These are phyloP conservation scores for Amanita rubescens DNA, from an alignment of 768 basidiomycete genomes.

Conservation along the genomic window DNA sequence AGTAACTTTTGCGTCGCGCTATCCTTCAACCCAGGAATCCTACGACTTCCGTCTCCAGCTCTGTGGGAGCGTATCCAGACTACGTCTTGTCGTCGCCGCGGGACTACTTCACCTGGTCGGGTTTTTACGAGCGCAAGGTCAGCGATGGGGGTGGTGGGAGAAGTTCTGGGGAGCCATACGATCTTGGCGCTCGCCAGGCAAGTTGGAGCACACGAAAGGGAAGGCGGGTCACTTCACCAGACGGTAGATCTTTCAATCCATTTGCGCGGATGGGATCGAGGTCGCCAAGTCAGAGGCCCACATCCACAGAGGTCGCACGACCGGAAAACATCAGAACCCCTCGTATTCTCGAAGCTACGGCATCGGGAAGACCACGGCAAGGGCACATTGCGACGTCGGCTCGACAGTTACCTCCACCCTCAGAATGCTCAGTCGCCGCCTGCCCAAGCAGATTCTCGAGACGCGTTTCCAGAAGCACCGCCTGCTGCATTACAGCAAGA, in stretches of 20 bases:
- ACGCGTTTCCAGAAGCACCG: not conserved
- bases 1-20: not conserved
- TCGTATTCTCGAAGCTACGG: not conserved
- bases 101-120: constrained; percentile 1
- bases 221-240: not conserved
- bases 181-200: not conserved
- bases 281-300: not conserved
- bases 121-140: not conserved
- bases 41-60: not conserved
- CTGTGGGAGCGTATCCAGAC: not conserved
- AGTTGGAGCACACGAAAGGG: not conserved
- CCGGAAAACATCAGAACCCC: not conserved
- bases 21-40: not conserved
- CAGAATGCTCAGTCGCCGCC: not conserved
- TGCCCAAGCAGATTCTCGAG: not conserved
- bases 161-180: not conserved
- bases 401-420: not conserved
- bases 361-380: not conserved
- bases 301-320: not conserved
- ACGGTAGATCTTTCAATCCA: constrained; percentile 1
- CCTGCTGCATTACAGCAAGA: not conserved
- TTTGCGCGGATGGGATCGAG: not conserved
- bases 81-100: not conserved
- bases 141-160: constrained; percentile 7
- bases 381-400: not conserved